Evolutionary conservation across 2,329 filamentous ascomycete species (phyloP), one percentile per base, ranked within the genome.

Genomic region (Pezicula neosporulosa): DNA sequence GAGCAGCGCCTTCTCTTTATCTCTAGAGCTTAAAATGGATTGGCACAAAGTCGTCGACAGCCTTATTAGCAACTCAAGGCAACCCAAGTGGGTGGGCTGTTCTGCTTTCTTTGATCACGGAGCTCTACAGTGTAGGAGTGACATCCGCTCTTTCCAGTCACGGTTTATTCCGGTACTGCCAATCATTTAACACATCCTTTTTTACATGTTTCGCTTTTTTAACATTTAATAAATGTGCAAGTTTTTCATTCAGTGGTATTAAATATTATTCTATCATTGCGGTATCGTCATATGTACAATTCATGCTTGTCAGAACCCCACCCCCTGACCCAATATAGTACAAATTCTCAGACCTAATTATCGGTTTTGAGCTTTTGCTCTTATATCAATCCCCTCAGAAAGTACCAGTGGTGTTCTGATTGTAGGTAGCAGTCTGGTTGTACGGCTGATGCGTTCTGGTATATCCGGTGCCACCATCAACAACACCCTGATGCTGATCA

Each of bases 391-490:
- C 15, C 19, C 3, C 19, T 39, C 18, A 39, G 15, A 39, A 39
- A 15, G 37, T 39, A 39, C 37, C 37, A 21, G n/a, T 39, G 37
- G 15, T 16, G 6, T 16, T 39, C 4, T 21, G 35, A 16, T 5
- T 24, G 6, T 24, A 24, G 24, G 24, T 4, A 24, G 24, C 2
- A 24, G 24, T 24, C 7, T 2, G 12, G 27, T 51, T 52, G 18
- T 58, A 54, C 9, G 53, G 43, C 47, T 50, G 47, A 44, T 54
- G 43, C 15, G 36, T 44, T 38, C 54, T 47, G 16, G 27, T 35
- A 41, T 55, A 52, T 9, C 47, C 50, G 19, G 41, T 49, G 18
- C 28, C 45, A 9, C 27, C 16, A 35, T 28, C 18, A 6, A 28
- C 28, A 42, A 39, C 33, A 41, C n/a, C 30, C 4, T 37, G 38